Base-by-base conservation (phyloP, 1,139 yeast species). In the Waltiozyma solani region DNA sequence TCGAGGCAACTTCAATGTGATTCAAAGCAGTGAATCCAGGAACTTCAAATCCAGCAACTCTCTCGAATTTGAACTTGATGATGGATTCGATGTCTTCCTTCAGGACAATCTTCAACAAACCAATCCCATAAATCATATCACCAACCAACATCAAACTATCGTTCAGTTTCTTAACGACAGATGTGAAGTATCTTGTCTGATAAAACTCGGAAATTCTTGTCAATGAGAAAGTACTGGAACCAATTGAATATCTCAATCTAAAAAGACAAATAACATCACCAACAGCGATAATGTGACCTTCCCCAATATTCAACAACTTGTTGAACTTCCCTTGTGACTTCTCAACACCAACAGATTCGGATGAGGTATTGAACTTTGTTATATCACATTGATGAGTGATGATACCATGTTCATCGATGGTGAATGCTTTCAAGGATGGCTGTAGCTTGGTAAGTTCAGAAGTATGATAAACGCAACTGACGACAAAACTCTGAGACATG, bases 401-500 rank as follows among this genome's bases (percentile, higher is more conserved):
- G 3, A 26, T 27, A 1, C 57, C 57, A 24, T 37, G 17, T 25
- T 50, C 53, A 39, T 51, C 57, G 25, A 52, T 41, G 0, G 54
- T 44, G 25, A 52, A 49, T 2, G 51, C 34, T 42, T 43, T 41
- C 17, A 52, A 32, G 5, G 53, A 48, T 5, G 52, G n/a, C n/a
- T n/a, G n/a, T n/a, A n/a, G n/a, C n/a, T n/a, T n/a, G n/a, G n/a
- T n/a, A n/a, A n/a, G n/a, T n/a, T n/a, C n/a, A n/a, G 47, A 14
- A 43, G 34, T 19, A 21, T 47, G 46, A 27, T 49, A 38, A 3
- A 41, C 32, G 34, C 55, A 51, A 9, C 53, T 47, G 0, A 50
- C 48, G 11, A 49, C 48, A 43, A 53, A 51, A 30, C 54, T 49
- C 29, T 52, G 55, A 1, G 54, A 44, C 9, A 52, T 25, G 12